Evolutionary conservation across 1,284 basidiomycete genomes (phyloP), one percentile per base, ranked within the genome.

Genomic region (Phylloporus sp.): DNA sequence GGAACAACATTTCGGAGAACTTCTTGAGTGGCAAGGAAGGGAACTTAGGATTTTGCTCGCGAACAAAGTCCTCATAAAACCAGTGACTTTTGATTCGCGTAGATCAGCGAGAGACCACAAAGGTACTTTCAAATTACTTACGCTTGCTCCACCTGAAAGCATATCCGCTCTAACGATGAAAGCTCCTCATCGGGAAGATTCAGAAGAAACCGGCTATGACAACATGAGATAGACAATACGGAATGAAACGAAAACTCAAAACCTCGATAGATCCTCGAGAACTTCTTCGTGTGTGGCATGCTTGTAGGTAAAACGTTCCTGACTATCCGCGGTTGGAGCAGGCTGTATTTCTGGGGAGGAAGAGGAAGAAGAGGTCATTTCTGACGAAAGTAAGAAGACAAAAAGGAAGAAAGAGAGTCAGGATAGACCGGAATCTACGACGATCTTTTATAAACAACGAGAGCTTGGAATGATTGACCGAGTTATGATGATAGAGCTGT

Each of bases 111-210:
- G 63, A 39, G 57, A 52, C 47, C 19, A 20, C 56, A 35, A 60
- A 69, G 70, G 62, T 71, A 68, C 62, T 66, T 49, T 67, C 58
- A 41, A 71, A 63, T 55, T 43, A 80, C 95, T 76, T 80, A 98
- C 94, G 98, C 98, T 87, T 99, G 97, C 82, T 99, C 98, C 68
- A 99, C 96, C 83, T 99, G 98, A 84, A 99, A 99, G 83, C 96
- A 98, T 76, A 99, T 91, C 70, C 98, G 90, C 79, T 98, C 96
- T 69, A 98, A 86, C 29, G 93, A 95, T 63, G 89, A 89, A 68
- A 97, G 89, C 83, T 99, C 98, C 76, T 95, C 93, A 71, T 94
- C 92, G 8, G 98, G 98, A 64, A 99, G 88, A 81, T 99, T 99
- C 73, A 99, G 88, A 74, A 99, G 95, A 81, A 99, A 99, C 60